Conservation (phyloP, 495 filamentous ascomycete species). For the Aspergillus affinis region DNA sequence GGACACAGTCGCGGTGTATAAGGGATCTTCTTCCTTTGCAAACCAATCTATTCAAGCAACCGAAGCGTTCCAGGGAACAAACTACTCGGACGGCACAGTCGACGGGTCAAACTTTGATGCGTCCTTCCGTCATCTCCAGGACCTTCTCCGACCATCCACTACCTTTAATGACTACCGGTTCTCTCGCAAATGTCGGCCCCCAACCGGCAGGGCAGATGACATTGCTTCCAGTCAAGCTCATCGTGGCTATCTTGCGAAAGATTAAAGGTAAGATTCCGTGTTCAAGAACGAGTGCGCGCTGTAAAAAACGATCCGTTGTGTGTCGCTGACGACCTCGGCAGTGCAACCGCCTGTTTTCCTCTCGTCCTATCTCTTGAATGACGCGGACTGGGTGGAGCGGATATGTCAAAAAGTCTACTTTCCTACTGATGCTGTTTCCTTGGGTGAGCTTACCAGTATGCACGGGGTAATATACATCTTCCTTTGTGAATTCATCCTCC, state of each 20-base stretch:
- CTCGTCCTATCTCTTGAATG: conserved; percentile 14
- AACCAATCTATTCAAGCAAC: conserved; percentile 9
- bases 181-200: too few species aligned
- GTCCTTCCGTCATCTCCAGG: conserved; percentile 3
- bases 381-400: conserved; percentile 14
- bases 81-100: conserved; percentile 3
- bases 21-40: conserved; percentile 11
- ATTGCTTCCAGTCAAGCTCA: too few species aligned
- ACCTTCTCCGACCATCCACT: conserved; percentile 2
- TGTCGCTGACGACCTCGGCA: not conserved
- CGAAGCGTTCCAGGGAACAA: not conserved
- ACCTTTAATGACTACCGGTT: too few species aligned
- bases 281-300: conserved; percentile 1
- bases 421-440: conserved; percentile 8
- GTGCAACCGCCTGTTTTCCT: conserved; percentile 8
- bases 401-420: conserved; percentile 26
- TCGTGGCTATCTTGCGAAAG: too few species aligned
- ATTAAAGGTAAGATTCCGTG: not conserved
- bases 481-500: conserved; percentile 17
- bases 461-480: conserved; percentile 25
- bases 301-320: not conserved
- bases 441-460: conserved; percentile 20
- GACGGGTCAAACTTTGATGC: too few species aligned
- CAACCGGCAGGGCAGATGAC: too few species aligned
- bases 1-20: not conserved